phyloP scores from a whole-genome alignment of 805 yeast species.

The Candida silvicultrix region DNA sequence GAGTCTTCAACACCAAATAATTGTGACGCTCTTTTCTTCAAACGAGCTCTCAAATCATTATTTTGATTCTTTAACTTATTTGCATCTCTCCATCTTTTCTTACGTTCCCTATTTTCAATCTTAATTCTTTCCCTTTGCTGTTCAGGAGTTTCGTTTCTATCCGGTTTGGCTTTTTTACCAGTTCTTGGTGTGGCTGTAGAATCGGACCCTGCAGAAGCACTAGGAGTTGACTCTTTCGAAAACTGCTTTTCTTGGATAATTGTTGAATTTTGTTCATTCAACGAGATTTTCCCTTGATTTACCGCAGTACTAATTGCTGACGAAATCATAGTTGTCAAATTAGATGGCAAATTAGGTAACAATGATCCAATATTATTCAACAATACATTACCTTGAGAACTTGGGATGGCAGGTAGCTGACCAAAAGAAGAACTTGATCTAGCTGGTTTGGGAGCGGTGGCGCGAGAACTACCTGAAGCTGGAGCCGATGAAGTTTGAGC shows the following conservation, averaged over 20 bases:
- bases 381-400: constrained; percentile 13
- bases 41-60: constrained; percentile 76
- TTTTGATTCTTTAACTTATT: constrained; percentile 81
- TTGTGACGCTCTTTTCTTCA: constrained; percentile 61
- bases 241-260: background rate
- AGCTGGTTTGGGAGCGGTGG: background rate
- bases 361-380: constrained; percentile 16
- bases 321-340: constrained; percentile 16
- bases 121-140: constrained; percentile 50
- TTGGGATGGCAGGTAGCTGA: constrained; percentile 9
- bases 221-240: background rate
- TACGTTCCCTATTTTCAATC: constrained; percentile 67
- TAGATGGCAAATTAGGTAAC: constrained; percentile 19
- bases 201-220: background rate
- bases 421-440: constrained; percentile 1
- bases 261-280: background rate
- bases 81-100: constrained; percentile 78
- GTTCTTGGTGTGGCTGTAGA: background rate
- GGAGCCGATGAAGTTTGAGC: background rate
- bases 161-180: constrained; percentile 9
- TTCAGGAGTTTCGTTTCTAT: constrained; percentile 21
- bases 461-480: background rate
- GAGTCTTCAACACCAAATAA: constrained; percentile 60
- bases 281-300: background rate
- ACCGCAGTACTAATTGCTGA: constrained; percentile 21